These are phyloP conservation scores for Porogramme epimiltina DNA, from an alignment of 1,284 basidiomycete species.

Conservation along the genomic window DNA sequence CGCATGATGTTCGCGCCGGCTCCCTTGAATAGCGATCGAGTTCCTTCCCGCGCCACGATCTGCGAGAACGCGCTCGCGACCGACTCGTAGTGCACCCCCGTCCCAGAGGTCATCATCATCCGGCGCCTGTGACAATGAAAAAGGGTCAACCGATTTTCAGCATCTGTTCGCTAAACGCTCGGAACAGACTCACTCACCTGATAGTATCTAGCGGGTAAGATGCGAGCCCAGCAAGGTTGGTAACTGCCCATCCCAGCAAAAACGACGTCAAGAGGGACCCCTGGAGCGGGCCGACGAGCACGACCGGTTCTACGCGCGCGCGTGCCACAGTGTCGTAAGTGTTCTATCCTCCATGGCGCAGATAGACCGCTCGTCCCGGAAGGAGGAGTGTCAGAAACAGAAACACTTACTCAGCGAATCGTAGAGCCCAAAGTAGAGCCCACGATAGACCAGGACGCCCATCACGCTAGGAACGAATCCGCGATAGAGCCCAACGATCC, in stretches of 20 bases:
- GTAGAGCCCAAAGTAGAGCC: slow-evolving; percentile 94
- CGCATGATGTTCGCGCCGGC: slow-evolving; percentile 98
- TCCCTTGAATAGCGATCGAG: slow-evolving; percentile 90
- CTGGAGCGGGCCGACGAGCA: slow-evolving; percentile 86
- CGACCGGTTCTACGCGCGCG: slow-evolving; percentile 72
- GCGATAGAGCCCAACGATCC: slow-evolving; percentile 91
- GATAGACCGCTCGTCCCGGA: background rate
- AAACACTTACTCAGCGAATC: slow-evolving; percentile 81
- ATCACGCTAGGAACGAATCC: slow-evolving; percentile 94
- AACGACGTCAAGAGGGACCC: slow-evolving; percentile 93
- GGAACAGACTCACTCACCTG: slow-evolving; percentile 51
- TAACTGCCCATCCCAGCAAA: slow-evolving; percentile 92
- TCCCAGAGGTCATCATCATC: slow-evolving; percentile 95
- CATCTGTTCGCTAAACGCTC: slow-evolving; percentile 20
- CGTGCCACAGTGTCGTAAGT: slow-evolving; percentile 24
- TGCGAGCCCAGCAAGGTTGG: slow-evolving; percentile 92
- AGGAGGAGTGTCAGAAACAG: no score
- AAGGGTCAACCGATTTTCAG: slow-evolving; percentile 12
- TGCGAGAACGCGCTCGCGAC: slow-evolving; percentile 86
- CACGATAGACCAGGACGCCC: slow-evolving; percentile 96
- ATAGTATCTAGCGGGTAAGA: slow-evolving; percentile 96
- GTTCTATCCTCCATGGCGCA: no score
- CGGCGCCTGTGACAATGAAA: slow-evolving; percentile 66
- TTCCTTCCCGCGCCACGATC: slow-evolving; percentile 90
- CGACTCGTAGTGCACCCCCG: slow-evolving; percentile 86